A percentile compares a stretch with the other conserved stretches of the same genome.
phyloP scores from a whole-genome alignment of 495 filamentous ascomycete genomes.

The Daldinia concentrica region DNA sequence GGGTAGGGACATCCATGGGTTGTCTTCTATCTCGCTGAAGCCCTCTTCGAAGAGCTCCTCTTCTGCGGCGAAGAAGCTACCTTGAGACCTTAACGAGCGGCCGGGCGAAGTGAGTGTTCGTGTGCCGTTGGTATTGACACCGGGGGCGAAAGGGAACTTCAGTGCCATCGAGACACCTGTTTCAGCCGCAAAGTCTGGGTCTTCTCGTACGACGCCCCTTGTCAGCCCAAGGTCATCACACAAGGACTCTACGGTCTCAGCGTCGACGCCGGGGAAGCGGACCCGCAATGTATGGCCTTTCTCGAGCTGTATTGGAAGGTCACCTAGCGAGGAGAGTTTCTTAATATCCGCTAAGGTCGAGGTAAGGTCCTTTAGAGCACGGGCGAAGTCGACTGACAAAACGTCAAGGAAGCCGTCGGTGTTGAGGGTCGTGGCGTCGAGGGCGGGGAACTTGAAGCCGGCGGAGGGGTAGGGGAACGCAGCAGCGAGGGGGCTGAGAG shows the following conservation, averaged over 20 bases:
- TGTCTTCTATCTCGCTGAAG: constrained; percentile 50
- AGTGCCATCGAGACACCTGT: constrained; percentile 76
- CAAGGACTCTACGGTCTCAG: constrained; percentile 79
- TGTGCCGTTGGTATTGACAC: constrained; percentile 44
- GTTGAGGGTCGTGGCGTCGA: constrained; percentile 67
- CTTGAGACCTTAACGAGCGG: constrained; percentile 54
- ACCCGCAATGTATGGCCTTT: constrained; percentile 70
- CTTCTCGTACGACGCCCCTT: constrained; percentile 79
- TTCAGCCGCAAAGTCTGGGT: constrained; percentile 72
- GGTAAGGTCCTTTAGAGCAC: constrained; percentile 83
- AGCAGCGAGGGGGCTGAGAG: constrained; percentile 70
- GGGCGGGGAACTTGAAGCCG: constrained; percentile 46
- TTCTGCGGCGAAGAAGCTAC: constrained; percentile 51
- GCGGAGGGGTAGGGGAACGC: constrained; percentile 50
- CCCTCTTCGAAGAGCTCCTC: constrained; percentile 51
- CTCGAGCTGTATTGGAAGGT: constrained; percentile 80
- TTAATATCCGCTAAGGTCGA: constrained; percentile 83
- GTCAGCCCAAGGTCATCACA: constrained; percentile 87
- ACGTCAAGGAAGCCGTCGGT: constrained; percentile 82
- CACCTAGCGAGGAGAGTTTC: constrained; percentile 76
- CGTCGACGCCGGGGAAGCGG: constrained; percentile 90
- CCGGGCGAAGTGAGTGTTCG: constrained; percentile 61
- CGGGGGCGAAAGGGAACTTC: constrained; percentile 86
- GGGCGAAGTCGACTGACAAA: constrained; percentile 88
- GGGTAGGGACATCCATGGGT: constrained; percentile 57